A percentile compares a stretch with the other conserved stretches of the same genome.
phyloP scores from a whole-genome alignment of 305 asterid species.

The Plantago rigida region DNA sequence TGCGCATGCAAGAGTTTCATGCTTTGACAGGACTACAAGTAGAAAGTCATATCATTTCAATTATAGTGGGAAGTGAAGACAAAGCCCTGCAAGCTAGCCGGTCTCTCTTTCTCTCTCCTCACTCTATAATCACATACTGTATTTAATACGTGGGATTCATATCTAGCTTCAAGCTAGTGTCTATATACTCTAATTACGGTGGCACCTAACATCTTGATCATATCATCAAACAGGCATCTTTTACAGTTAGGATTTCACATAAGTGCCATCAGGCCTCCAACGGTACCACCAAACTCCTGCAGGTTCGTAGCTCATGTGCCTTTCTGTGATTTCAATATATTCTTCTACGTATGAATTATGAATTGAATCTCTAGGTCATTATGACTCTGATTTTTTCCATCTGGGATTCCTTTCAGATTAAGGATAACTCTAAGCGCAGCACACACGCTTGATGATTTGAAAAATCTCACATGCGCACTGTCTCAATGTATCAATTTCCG shows the following conservation, averaged over 20 bases:
- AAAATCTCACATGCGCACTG: constrained; percentile 58
- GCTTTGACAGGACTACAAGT: constrained; percentile 65
- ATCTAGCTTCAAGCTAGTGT: neutral
- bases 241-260: constrained; percentile 67
- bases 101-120: constrained; percentile 31
- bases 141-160: neutral
- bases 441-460: constrained; percentile 72
- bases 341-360: neutral
- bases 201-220: constrained; percentile 21
- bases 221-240: constrained; percentile 62
- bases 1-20: constrained; percentile 63
- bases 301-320: constrained; percentile 41
- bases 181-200: neutral
- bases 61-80: constrained; percentile 73
- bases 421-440: constrained; percentile 83
- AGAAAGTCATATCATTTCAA: constrained; percentile 77
- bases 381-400: neutral
- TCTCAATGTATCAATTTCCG: constrained; percentile 57
- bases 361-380: neutral
- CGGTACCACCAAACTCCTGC: constrained; percentile 96
- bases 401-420: constrained; percentile 40
- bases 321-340: neutral
- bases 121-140: neutral
- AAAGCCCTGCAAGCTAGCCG: constrained; percentile 91
- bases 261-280: constrained; percentile 90